Percentiles rank a stretch among this genome's conserved stretches.
Evolutionary conservation across 2,329 filamentous ascomycete genomes (phyloP).

Genomic region (Periglandula ipomoeae): DNA sequence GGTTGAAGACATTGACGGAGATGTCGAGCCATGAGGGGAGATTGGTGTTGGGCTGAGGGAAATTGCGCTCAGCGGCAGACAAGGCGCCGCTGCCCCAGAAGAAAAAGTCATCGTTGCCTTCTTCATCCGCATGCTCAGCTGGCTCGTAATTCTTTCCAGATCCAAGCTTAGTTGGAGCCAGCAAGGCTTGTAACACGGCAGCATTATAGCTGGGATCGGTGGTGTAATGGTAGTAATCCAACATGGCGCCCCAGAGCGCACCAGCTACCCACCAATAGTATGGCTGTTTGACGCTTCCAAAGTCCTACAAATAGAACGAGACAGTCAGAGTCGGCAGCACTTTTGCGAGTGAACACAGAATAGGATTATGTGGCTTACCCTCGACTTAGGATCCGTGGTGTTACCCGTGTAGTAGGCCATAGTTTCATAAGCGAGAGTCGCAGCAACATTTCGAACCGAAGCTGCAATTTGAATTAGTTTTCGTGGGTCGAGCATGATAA

Average conservation of each 20-base stretch:
- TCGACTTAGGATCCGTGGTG: constrained; percentile 35
- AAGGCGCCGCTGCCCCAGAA: constrained; percentile 65
- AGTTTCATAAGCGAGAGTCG: constrained; percentile 49
- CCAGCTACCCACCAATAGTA: constrained; percentile 64
- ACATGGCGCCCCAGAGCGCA: constrained; percentile 56
- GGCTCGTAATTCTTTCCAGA: constrained; percentile 52
- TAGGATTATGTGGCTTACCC: constrained; percentile 20
- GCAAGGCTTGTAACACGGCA: constrained; percentile 47
- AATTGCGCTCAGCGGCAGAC: constrained; percentile 59
- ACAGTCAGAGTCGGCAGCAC: background rate
- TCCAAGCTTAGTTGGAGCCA: constrained; percentile 46
- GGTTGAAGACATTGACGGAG: constrained; percentile 63
- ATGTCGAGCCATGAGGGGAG: constrained; percentile 59
- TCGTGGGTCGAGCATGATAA: background rate
- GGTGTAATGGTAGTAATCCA: constrained; percentile 62
- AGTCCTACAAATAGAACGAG: constrained; percentile 27
- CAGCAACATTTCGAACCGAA: constrained; percentile 53
- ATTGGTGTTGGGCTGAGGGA: constrained; percentile 47
- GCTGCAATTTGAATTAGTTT: constrained; percentile 27
- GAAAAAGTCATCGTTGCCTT: constrained; percentile 67
- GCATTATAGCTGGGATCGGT: constrained; percentile 53
- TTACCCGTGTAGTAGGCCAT: constrained; percentile 60
- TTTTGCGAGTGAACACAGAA: background rate
- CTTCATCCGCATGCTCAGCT: constrained; percentile 43
- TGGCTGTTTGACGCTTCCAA: constrained; percentile 54